Base-by-base conservation (phyloP, 2,329 filamentous ascomycete species). In the Cadophora gregata region DNA sequence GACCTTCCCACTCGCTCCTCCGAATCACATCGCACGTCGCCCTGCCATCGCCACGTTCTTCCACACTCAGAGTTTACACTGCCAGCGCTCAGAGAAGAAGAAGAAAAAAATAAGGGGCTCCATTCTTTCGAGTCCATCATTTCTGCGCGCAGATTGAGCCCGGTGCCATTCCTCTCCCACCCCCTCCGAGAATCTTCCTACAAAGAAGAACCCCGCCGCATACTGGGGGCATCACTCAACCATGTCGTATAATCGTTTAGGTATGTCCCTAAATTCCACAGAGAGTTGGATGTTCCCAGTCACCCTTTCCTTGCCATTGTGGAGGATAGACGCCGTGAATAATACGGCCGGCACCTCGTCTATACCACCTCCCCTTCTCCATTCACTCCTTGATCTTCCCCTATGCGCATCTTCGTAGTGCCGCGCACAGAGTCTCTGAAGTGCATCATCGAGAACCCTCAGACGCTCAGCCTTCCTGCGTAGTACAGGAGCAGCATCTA, bases 161-260 rank as follows among this genome's bases (percentile, higher is more conserved):
- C 56, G 48, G 59, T 38, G 10, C 45, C 59, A 62, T 62, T 62
- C 59, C 59, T 62, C 27, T 8, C 59, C 59, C 59, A 50, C 47
- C 31, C 42, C 56, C 48, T 61, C 63, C 36, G 36, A 53, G 48
- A 60, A 31, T 56, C 58, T 55, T 29, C 59, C 65, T 67, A 47
- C 59, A 60, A 64, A 50, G 25, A 50, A 36, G 25, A 25, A 64
- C 61, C 62, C 47, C 56, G 27, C 62, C 63, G 48, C 31, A 25
- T 59, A 31, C 51, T 50, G 33, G 33, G 42, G 55, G 9, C 36
- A n/a, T n/a, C n/a, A 10, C 12, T 31, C 38, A 25, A 73, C 70
- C 68, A 91, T 92, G 88, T 86, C 88, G 77, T 93, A 93, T 82
- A 91, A 92, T 82, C 88, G 89, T 74, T 80, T 92, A 84, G 88